Percentiles rank a stretch among this genome's conserved stretches.
Evolutionary conservation across 2,329 filamentous ascomycete species (phyloP).

Genomic region (Sporothrix humicola): DNA sequence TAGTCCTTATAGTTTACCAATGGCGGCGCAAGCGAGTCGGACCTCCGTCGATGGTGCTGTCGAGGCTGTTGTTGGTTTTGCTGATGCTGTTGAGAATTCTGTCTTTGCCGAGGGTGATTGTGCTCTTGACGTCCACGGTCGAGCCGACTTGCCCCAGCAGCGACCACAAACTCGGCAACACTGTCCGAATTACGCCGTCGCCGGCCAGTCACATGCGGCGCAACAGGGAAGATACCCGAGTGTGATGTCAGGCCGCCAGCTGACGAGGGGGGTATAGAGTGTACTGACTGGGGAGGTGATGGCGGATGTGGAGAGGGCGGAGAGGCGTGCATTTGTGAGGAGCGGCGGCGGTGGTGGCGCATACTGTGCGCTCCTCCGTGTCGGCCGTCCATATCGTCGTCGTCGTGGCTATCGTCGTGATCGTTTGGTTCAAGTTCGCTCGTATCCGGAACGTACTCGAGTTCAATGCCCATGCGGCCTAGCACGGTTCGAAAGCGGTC

Average conservation of each 20-base stretch:
- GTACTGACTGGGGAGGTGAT: conserved; percentile 26
- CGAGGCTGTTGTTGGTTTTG: not conserved
- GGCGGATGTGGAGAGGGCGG: conserved; percentile 29
- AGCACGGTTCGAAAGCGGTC: conserved; percentile 74
- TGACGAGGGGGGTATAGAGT: conserved; percentile 27
- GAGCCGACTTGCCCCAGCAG: conserved; percentile 5
- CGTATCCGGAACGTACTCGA: conserved; percentile 62
- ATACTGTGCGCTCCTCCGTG: not conserved
- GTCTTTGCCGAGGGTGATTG: conserved; percentile 13
- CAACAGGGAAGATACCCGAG: conserved; percentile 34
- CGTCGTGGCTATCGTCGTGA: conserved; percentile 19
- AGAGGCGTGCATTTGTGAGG: conserved; percentile 25
- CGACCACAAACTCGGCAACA: conserved; percentile 32
- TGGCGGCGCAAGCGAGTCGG: conserved; percentile 35
- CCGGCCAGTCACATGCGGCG: conserved; percentile 35
- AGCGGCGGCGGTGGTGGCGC: not conserved
- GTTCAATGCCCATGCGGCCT: conserved; percentile 70
- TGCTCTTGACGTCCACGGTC: conserved; percentile 26
- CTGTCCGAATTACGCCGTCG: conserved; percentile 41
- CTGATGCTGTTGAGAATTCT: not conserved
- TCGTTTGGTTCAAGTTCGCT: not conserved
- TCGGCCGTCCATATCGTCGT: not conserved
- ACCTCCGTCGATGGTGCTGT: conserved; percentile 31
- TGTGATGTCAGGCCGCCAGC: conserved; percentile 28
- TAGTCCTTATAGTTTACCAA: conserved; percentile 25